phyloP scores from a whole-genome alignment of 1,284 basidiomycete genomes.

The Salmacisia buchloeana region DNA sequence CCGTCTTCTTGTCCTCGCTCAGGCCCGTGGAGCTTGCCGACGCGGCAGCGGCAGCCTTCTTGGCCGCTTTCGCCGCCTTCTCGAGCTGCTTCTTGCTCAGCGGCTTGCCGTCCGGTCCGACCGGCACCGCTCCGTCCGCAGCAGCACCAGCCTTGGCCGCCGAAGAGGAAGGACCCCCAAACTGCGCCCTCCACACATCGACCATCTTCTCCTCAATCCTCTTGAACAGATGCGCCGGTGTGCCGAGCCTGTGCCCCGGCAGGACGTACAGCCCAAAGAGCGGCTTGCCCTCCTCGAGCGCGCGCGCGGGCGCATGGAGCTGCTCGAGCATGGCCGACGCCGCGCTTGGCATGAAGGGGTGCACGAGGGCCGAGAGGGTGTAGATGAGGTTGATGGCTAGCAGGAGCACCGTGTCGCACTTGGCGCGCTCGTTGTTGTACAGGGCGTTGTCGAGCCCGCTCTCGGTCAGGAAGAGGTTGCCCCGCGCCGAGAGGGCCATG shows the following conservation, averaged over 20 bases:
- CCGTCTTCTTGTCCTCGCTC: constrained; percentile 32
- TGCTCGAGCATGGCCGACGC: constrained; percentile 75
- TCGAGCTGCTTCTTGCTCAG: constrained; percentile 46
- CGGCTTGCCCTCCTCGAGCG: constrained; percentile 40
- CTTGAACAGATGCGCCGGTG: constrained; percentile 85
- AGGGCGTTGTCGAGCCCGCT: constrained; percentile 86
- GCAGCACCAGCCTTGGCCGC: constrained; percentile 37
- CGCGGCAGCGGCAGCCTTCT: constrained; percentile 31
- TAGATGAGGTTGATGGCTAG: constrained; percentile 90
- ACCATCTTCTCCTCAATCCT: constrained; percentile 87
- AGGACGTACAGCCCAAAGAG: constrained; percentile 69
- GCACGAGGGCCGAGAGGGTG: constrained; percentile 72
- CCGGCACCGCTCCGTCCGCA: constrained; percentile 12
- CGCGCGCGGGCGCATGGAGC: constrained; percentile 79
- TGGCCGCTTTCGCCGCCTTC: constrained; percentile 43
- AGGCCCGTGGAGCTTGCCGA: constrained; percentile 4
- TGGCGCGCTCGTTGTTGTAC: constrained; percentile 70
- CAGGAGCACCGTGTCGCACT: constrained; percentile 83
- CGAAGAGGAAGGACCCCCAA: constrained; percentile 61
- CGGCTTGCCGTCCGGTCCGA: constrained; percentile 23
- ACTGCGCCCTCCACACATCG: constrained; percentile 73
- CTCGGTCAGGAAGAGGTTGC: constrained; percentile 88
- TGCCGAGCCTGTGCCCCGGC: constrained; percentile 76
- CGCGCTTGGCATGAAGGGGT: constrained; percentile 95
- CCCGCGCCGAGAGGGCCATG: constrained; percentile 86